Evolutionary conservation across 2,329 filamentous ascomycete genomes (phyloP), one percentile per base, ranked within the genome.

Genomic region (Neonectria punicea): DNA sequence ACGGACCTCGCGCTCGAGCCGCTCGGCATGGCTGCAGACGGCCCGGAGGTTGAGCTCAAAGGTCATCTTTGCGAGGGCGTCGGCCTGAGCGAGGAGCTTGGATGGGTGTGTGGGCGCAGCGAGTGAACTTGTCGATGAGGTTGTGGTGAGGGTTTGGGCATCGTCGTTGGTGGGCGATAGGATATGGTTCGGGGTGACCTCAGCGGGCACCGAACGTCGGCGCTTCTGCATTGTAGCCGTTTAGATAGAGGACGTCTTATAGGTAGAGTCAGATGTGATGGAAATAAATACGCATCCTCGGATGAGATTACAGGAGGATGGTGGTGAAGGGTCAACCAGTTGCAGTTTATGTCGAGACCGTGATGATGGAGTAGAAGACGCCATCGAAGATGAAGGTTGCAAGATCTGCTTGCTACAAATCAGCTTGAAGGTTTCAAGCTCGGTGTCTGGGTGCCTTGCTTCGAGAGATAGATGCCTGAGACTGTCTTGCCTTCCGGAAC

Each of bases 31-130:
- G 22, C 61, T 58, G 30, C 63, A 56, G 25, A 80, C 64, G 34
- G 71, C 62, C 41, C 75, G 77, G 39, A 81, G 64, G 62, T 74
- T 76, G 57, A 80, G 75, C 67, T 81, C 79, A n/a, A 77, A 68
- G 6, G 76, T 80, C 76, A 80, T 80, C 46, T 66, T 71, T 5
- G 79, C 75, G n/a, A 81, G 72, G 34, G 76, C 74, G 4, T 79
- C 74, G 43, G 79, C 77, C 30, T 75, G 72, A 10, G 65, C 63
- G 30, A 74, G 46, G 8, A 77, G 68, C 13, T 50, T 70, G 1
- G 55, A 53, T 30, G 59, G 22, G 18, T 47, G n/a, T 4, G 28
- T 49, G 3, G 51, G 14, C 1, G 41, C 20, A 14, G 14, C 20
- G 5, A 18, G 6, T 2, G 53, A 5, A 14, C 18, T 25, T 10